Evolutionary conservation across 163 green algal species (phyloP).

Genomic region (Chlamydomonas reinhardtii): DNA sequence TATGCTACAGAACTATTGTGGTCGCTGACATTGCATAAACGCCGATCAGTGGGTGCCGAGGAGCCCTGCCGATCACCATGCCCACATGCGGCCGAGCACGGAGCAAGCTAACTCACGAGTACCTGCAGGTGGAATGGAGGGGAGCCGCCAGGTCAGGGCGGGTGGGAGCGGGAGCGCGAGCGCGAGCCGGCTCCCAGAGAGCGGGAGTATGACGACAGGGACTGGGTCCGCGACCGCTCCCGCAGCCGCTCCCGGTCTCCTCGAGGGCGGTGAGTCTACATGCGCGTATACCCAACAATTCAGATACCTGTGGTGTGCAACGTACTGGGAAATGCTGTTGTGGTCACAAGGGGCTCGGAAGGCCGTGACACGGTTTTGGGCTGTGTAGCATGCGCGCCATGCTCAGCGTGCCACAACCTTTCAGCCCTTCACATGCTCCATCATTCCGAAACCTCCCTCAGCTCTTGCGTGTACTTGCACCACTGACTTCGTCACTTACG

Average conservation of each 20-base stretch:
- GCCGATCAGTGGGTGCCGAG: too few species aligned
- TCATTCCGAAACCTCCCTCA: background rate
- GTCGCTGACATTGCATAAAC: too few species aligned
- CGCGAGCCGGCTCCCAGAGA: background rate
- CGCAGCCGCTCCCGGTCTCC: conserved; percentile 33
- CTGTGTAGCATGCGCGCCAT: background rate
- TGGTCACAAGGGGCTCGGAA: too few species aligned
- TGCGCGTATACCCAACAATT: too few species aligned
- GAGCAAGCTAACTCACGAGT: background rate
- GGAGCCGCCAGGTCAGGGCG: background rate
- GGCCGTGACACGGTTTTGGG: too few species aligned
- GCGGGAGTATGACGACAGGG: background rate
- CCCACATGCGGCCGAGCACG: background rate
- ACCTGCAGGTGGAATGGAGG: background rate
- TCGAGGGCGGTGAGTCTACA: background rate
- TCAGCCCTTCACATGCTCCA: background rate
- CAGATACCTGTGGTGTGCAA: too few species aligned
- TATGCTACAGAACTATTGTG: too few species aligned
- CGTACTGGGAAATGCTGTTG: too few species aligned
- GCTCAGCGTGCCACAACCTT: too few species aligned
- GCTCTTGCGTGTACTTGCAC: background rate
- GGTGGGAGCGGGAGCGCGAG: background rate
- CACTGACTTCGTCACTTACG: too few species aligned
- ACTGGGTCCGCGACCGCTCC: conserved; percentile 10
- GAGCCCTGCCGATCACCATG: background rate